Base-by-base conservation (phyloP, 495 filamentous ascomycete species). In the Tetracladium marchalianum region DNA sequence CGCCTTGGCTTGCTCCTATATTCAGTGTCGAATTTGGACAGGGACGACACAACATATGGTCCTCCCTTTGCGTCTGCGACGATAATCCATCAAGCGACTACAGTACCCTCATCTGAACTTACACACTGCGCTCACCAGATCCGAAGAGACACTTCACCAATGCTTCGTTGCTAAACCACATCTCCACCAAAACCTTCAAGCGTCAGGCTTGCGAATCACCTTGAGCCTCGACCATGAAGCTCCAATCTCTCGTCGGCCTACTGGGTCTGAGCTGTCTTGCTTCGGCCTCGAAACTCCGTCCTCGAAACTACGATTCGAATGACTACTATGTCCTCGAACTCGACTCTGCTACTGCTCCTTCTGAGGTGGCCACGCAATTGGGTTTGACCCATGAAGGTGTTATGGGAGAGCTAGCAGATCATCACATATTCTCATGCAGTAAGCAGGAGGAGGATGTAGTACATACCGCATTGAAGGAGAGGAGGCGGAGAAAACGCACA, bases 301-400 rank as follows among this genome's bases (percentile, higher is more conserved):
- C 49, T 64, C 70, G 47, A 65, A 52, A 54, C 58, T 72, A 62
- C 66, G 66, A 55, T 32, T 45, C 59, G 59, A 65, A 62, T 65
- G 84, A 90, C 55, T 89, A 84, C 63, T 87, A 90, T 59, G 85
- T 84, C 44, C 63, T 54, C 78, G 87, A 54, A 71, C 85, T 54
- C 73, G 71, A 44, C 66, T 69, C 13, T 65, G 65, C 56, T 44
- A 50, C 51, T 18, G 31, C 60, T 3, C 92, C 93, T 18, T 62
- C 73, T 27, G 67, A 83, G n/a, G 68, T 97, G 43, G 87, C 92
- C 11, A 64, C 70, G 13, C 68, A 74, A 13, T 67, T 98, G 24
- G 86, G 85, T 18, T 73, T 94, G 27, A 71, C 77, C 35, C 82
- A 94, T 60, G 92, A 96, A 60, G 92, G 92, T 17, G 72, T 73